A percentile compares a stretch with the other conserved stretches of the same genome.
phyloP scores from a whole-genome alignment of 805 yeast genomes.

The Ogataea siamensis region DNA sequence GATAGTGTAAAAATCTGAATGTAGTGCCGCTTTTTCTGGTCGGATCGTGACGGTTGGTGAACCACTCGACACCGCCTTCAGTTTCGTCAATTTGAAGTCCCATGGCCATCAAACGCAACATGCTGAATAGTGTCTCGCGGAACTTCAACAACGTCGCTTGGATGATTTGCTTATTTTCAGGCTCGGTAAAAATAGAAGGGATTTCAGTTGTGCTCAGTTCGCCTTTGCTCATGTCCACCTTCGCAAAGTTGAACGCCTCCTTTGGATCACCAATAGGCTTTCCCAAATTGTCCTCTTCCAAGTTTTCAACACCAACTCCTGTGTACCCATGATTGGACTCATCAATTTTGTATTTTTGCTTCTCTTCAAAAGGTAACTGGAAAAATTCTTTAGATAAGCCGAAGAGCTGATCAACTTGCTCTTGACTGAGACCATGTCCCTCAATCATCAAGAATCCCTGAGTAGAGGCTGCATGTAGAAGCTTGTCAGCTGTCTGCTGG shows the following conservation, averaged over 20 bases:
- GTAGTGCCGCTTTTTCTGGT: constrained; percentile 56
- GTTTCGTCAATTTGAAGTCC: constrained; percentile 61
- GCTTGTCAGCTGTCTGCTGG: constrained; percentile 45
- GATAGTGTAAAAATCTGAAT: constrained; percentile 70
- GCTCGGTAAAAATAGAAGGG: constrained; percentile 51
- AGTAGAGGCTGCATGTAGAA: constrained; percentile 50
- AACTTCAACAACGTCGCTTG: constrained; percentile 43
- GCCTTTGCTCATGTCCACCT: constrained; percentile 51
- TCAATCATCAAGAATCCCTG: constrained; percentile 52
- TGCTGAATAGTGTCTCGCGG: constrained; percentile 45
- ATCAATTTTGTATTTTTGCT: constrained; percentile 49
- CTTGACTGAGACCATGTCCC: constrained; percentile 46
- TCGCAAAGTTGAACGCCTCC: constrained; percentile 62
- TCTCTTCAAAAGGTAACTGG: constrained; percentile 48
- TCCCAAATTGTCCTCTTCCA: constrained; percentile 35
- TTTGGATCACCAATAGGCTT: constrained; percentile 47
- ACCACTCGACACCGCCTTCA: constrained; percentile 58
- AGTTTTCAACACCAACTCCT: constrained; percentile 42
- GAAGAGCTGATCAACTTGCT: constrained; percentile 39
- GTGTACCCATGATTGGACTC: constrained; percentile 46
- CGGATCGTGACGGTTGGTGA: constrained; percentile 55
- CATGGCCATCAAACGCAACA: constrained; percentile 56
- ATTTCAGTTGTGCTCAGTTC: constrained; percentile 34
- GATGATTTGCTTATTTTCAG: constrained; percentile 42
- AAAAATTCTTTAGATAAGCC: constrained; percentile 29